These are phyloP conservation scores for Lactarius sp. DNA, from an alignment of 768 basidiomycete species.

Conservation along the genomic window DNA sequence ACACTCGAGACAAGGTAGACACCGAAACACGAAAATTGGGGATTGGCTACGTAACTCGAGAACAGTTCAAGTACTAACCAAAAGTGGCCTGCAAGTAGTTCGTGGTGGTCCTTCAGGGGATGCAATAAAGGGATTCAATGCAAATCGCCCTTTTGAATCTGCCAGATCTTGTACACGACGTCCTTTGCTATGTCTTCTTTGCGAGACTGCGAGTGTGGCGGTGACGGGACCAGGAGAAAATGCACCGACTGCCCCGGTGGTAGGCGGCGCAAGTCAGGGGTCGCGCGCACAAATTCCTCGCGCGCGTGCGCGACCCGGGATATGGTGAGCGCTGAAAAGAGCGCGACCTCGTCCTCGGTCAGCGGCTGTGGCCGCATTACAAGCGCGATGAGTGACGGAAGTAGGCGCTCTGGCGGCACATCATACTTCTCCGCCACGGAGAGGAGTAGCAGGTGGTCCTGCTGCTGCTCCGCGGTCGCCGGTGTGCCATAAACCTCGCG, in stretches of 20 bases:
- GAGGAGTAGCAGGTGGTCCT: constrained; percentile 9
- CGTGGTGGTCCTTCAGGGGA: no score
- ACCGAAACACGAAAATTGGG: no score
- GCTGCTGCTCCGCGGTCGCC: background rate
- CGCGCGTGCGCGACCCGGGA: constrained; percentile 16
- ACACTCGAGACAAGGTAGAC: no score
- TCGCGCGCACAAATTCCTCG: constrained; percentile 1
- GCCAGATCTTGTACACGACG: constrained; percentile 11
- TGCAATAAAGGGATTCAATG: no score
- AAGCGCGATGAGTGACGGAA: constrained; percentile 6
- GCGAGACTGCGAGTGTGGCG: no score
- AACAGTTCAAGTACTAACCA: no score
- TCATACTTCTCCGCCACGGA: constrained; percentile 15
- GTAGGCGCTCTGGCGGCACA: background rate
- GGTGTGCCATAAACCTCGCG: background rate
- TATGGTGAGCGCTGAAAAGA: constrained; percentile 9
- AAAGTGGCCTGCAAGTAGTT: no score
- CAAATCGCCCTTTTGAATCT: background rate
- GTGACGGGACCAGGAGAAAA: no score
- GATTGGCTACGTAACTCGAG: no score
- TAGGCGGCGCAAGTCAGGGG: no score
- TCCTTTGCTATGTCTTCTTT: background rate
- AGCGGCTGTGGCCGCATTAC: constrained; percentile 7
- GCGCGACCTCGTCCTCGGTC: constrained; percentile 10
- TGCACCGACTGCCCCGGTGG: no score